Evolutionary conservation across 1,139 yeast genomes (phyloP).

Genomic region (Hansenula sp.): DNA sequence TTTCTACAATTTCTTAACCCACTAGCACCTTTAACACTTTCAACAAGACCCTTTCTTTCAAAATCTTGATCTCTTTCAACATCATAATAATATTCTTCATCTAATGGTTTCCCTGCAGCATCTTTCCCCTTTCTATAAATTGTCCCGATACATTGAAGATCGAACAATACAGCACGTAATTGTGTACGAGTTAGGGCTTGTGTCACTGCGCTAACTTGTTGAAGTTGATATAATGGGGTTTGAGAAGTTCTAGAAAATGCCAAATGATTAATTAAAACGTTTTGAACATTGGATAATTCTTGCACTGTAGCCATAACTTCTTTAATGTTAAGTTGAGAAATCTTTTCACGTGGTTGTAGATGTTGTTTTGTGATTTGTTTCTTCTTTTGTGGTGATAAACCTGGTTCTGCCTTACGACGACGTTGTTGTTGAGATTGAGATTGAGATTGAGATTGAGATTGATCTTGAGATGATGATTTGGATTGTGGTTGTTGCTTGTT

Average conservation of each 20-base stretch:
- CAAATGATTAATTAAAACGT: conserved; percentile 74
- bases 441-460: conserved; percentile 5
- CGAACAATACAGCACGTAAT: conserved; percentile 35
- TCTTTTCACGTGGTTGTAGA: conserved; percentile 17
- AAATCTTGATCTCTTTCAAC: conserved; percentile 76
- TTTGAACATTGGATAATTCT: conserved; percentile 48
- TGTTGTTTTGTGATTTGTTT: conserved; percentile 6
- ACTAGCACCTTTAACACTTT: conserved; percentile 73
- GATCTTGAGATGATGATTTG: conserved; percentile 13
- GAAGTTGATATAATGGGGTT: conserved; percentile 72
- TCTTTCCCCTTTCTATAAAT: conserved; percentile 89
- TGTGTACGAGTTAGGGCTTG: conserved; percentile 42
- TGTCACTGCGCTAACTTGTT: conserved; percentile 51
- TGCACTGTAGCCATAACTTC: conserved; percentile 26
- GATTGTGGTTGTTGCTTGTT: conserved; percentile 13
- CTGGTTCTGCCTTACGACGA: conserved; percentile 26
- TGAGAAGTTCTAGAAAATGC: conserved; percentile 89
- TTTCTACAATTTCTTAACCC: conserved; percentile 87
- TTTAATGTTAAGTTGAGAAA: conserved; percentile 17
- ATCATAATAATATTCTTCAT: conserved; percentile 88
- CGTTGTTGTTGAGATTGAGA: conserved; percentile 11
- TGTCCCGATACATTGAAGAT: conserved; percentile 62
- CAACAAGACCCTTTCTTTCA: conserved; percentile 66
- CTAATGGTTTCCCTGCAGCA: conserved; percentile 92
- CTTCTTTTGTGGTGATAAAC: conserved; percentile 25